Conservation (phyloP, 192 early-diverging fungal genomes). For the Coemansia sp. region DNA sequence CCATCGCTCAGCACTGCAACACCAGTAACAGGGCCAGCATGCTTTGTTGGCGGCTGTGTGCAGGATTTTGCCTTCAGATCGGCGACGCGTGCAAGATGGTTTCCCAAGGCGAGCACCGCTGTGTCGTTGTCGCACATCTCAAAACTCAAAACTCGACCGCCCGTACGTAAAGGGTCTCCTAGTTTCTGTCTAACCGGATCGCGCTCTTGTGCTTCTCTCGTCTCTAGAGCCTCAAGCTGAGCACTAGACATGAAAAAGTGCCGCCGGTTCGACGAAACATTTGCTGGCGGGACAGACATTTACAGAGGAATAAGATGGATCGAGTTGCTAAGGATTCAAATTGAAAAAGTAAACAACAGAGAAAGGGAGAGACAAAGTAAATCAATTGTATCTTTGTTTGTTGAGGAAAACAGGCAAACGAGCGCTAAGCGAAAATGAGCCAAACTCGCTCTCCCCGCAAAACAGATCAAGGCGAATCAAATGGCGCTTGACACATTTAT, state of each 20-base stretch:
- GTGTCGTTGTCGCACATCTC: conserved; percentile 25
- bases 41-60: conserved; percentile 25
- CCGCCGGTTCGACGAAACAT: conserved; percentile 38
- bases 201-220: conserved; percentile 36
- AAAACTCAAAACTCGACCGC: conserved; percentile 39
- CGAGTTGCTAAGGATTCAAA: not conserved
- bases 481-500: not conserved
- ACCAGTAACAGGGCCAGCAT: conserved; percentile 70
- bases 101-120: conserved; percentile 41
- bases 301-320: not conserved
- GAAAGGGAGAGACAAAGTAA: not conserved
- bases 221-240: conserved; percentile 51
- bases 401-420: too few relatives aligned
- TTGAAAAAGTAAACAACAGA: not conserved
- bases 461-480: not conserved
- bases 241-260: conserved; percentile 55
- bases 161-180: conserved; percentile 34
- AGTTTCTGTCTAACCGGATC: conserved; percentile 46
- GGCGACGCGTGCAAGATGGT: conserved; percentile 38
- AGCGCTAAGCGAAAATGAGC: too few relatives aligned
- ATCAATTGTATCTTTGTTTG: not conserved
- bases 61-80: conserved; percentile 22
- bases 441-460: not conserved
- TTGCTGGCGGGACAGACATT: conserved; percentile 40
- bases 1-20: conserved; percentile 55